These are phyloP conservation scores for Pythium rhizo-oryzae DNA, from an alignment of 352 stramenopile species.

Conservation along the genomic window DNA sequence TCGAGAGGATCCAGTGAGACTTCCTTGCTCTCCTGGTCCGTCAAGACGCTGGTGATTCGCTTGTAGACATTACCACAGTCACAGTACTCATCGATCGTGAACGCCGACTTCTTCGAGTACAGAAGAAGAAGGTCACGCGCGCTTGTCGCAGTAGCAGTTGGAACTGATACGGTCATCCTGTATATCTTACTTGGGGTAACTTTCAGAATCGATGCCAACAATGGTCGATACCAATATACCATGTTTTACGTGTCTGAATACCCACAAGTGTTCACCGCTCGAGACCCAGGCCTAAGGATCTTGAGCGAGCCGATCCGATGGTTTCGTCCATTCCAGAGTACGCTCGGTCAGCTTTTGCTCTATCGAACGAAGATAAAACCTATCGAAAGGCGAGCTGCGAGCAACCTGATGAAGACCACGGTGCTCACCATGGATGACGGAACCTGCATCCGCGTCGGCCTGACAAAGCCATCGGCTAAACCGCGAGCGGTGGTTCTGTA, in stretches of 20 bases:
- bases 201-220: background rate
- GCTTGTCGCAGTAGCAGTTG: background rate
- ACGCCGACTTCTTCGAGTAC: too few species aligned
- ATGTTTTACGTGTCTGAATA: background rate
- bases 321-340: background rate
- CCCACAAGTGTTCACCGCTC: background rate
- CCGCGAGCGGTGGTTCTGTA: background rate
- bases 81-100: too few species aligned
- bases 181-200: background rate
- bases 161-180: background rate
- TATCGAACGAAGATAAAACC: constrained; percentile 4
- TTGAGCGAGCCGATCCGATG: constrained; percentile 1
- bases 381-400: background rate
- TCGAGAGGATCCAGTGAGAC: background rate
- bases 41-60: background rate
- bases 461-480: background rate
- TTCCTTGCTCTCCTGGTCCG: background rate
- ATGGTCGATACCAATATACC: background rate
- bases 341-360: background rate
- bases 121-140: background rate
- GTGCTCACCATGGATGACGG: background rate
- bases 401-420: constrained; percentile 1
- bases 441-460: background rate
- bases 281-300: background rate
- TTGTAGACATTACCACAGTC: background rate